These are phyloP conservation scores for Geoglossum glabrum DNA, from an alignment of 495 filamentous ascomycete species.

Conservation along the genomic window DNA sequence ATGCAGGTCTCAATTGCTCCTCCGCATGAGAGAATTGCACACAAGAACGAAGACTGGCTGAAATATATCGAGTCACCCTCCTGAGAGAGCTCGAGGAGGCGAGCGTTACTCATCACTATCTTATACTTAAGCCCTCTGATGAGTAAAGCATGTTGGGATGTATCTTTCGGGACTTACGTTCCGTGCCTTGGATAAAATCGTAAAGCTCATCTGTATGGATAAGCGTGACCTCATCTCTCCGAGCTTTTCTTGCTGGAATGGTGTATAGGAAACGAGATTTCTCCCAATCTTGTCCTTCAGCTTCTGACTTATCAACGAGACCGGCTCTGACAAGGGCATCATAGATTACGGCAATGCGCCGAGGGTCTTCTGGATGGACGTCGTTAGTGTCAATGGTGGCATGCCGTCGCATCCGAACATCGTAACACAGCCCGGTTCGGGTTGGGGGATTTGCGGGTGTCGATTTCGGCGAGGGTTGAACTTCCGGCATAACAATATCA, in stretches of 20 bases:
- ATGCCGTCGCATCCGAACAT: conserved; percentile 82
- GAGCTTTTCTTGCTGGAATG: conserved; percentile 57
- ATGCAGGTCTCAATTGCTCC: conserved; percentile 89
- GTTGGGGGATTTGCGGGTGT: conserved; percentile 12
- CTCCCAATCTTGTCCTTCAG: conserved; percentile 26
- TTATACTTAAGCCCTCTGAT: neutral
- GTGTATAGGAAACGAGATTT: conserved; percentile 33
- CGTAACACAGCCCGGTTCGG: conserved; percentile 68
- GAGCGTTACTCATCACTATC: conserved; percentile 32
- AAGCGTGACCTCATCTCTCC: conserved; percentile 49
- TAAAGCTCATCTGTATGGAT: conserved; percentile 61
- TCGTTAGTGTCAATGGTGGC: conserved; percentile 54
- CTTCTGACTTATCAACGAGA: conserved; percentile 38
- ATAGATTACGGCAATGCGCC: conserved; percentile 78
- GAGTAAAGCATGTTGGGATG: neutral
- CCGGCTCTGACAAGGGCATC: conserved; percentile 59
- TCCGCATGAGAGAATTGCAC: conserved; percentile 67
- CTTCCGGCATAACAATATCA: neutral
- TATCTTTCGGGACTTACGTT: conserved; percentile 18
- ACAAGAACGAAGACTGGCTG: conserved; percentile 58
- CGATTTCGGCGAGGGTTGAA: neutral
- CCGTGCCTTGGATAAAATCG: conserved; percentile 48
- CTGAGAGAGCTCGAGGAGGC: conserved; percentile 42
- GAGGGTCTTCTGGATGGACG: conserved; percentile 83
- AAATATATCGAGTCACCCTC: conserved; percentile 77